These are phyloP conservation scores for Pleurotus ostreatus DNA, from an alignment of 768 basidiomycete genomes.

Conservation along the genomic window DNA sequence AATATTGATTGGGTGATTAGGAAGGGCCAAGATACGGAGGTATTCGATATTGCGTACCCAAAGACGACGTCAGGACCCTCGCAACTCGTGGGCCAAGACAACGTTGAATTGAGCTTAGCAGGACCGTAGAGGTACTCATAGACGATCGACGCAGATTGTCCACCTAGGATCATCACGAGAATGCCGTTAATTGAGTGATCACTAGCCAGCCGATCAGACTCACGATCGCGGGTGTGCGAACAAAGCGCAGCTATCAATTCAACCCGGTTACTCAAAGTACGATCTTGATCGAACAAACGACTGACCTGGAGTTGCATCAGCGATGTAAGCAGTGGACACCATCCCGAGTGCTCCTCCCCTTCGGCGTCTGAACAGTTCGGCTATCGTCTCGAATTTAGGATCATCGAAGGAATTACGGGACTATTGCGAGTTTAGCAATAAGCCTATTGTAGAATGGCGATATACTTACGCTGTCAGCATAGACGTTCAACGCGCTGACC, in stretches of 20 bases:
- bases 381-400: slow-evolving; percentile 41
- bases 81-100: slow-evolving; percentile 39
- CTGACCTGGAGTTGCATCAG: slow-evolving; percentile 39
- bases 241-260: slow-evolving; percentile 31
- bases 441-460: not conserved
- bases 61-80: slow-evolving; percentile 39
- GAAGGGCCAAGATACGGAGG: not conserved
- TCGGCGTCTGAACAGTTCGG: slow-evolving; percentile 37
- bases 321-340: slow-evolving; percentile 41
- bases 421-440: slow-evolving; percentile 15
- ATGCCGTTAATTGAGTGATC: not conserved
- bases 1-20: no score
- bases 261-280: not conserved
- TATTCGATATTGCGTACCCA: slow-evolving; percentile 23
- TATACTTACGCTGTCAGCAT: slow-evolving; percentile 34
- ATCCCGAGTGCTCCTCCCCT: slow-evolving; percentile 39
- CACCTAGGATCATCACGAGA: slow-evolving; percentile 15
- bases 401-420: slow-evolving; percentile 37
- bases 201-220: slow-evolving; percentile 3
- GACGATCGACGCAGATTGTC: slow-evolving; percentile 28
- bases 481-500: slow-evolving; percentile 38
- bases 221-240: slow-evolving; percentile 37
- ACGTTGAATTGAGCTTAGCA: slow-evolving; percentile 24
- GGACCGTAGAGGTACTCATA: slow-evolving; percentile 33
- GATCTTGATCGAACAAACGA: not conserved